Evolutionary conservation across 441 rosid species (phyloP), one percentile per base, ranked within the genome.

Genomic region (Dalechampia spathulata): DNA sequence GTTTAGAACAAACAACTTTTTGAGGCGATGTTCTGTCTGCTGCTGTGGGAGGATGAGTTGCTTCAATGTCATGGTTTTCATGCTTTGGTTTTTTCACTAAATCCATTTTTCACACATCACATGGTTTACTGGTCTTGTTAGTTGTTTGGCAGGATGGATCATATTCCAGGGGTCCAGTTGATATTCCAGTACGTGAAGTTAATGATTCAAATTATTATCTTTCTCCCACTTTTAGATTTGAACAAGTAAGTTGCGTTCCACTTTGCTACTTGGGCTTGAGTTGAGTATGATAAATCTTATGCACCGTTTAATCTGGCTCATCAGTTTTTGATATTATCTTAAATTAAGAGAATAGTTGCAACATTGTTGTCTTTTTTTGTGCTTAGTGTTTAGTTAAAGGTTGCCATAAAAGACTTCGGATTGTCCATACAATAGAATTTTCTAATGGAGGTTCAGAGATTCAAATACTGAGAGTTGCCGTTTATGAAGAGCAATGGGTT

Each of bases 381-480:
- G 57, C 36, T 58, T 39, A 92, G 96, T 88, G 95, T 69, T 60
- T 92, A 83, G 98, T 92, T 52, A 92, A 88, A 78, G 95, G 98
- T 62, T 92, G 95, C 72, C 96, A 92, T 78, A 91, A 84, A 75
- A 81, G 96, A 76, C 85, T 91, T 25, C 86, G 96, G 4, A 79
- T 86, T 63, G 83, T 88, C 58, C 98, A 92, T 60, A 87, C 96
- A 3, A 84, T 88, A 49, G 91, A 92, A 53, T 88, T 92, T 63
- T 72, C 68, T 65, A 64, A 84, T 52, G 95, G 91, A 38, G 93
- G 95, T 67, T 80, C 91, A 34, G 83, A 84, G 43, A 70, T 91
- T 62, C 98, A 84, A 70, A 88, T 92, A 58, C 76, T 88, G 93
- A 77, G 96, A 76, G 94, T 92, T 77, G 95, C 89, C 32, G 83